phyloP scores from a whole-genome alignment of 805 yeast genomes.

The Teunomyces panamensis region DNA sequence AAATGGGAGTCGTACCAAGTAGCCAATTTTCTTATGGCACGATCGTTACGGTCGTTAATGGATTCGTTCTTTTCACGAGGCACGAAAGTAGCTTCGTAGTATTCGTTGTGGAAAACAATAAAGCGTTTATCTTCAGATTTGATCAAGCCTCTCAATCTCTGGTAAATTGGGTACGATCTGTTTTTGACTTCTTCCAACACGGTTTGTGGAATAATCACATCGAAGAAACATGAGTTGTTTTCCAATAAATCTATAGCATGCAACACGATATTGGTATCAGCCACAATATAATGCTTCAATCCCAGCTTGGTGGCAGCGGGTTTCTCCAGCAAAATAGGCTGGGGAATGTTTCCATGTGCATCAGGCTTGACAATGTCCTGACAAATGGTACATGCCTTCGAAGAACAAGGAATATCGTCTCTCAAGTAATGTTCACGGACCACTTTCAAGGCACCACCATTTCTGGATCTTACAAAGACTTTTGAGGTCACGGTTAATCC shows the following conservation, averaged over 20 bases:
- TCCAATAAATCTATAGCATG: constrained; percentile 90
- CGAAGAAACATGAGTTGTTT: constrained; percentile 69
- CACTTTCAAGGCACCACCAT: constrained; percentile 86
- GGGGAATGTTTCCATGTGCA: constrained; percentile 64
- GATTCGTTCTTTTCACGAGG: constrained; percentile 63
- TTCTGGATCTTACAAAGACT: constrained; percentile 86
- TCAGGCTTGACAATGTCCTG: constrained; percentile 52
- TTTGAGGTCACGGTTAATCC: constrained; percentile 71
- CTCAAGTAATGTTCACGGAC: constrained; percentile 93
- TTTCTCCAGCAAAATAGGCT: constrained; percentile 58
- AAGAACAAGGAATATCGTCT: constrained; percentile 88
- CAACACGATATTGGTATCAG: constrained; percentile 86
- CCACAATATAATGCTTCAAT: constrained; percentile 74
- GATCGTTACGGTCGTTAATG: constrained; percentile 86
- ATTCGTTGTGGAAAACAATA: constrained; percentile 91
- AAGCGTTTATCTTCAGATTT: constrained; percentile 78
- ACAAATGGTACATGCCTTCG: constrained; percentile 67
- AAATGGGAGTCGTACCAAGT: constrained; percentile 74
- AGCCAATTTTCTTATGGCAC: constrained; percentile 78
- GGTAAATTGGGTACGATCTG: constrained; percentile 82
- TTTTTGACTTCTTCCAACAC: constrained; percentile 91
- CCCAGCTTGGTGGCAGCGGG: constrained; percentile 52
- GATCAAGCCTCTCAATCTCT: constrained; percentile 73
- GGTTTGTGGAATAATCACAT: constrained; percentile 92
- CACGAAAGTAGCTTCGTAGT: constrained; percentile 66